phyloP scores from a whole-genome alignment of 306 rosid species.

The Rosa persica region DNA sequence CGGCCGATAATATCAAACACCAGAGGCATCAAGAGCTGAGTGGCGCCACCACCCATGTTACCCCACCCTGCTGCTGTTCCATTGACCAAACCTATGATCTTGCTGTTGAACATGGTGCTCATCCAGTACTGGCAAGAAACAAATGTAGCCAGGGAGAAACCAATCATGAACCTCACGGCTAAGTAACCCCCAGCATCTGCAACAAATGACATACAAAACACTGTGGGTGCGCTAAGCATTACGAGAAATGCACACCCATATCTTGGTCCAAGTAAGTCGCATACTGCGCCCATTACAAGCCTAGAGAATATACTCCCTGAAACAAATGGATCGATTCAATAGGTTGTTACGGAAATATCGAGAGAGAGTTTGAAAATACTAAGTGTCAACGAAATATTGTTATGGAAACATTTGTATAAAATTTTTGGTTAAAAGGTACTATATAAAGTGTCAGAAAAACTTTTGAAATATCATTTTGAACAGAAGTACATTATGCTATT shows the following conservation, averaged over 20 bases:
- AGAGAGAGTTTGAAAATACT: not conserved
- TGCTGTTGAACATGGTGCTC: constrained; percentile 86
- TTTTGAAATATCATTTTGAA: too few relatives aligned
- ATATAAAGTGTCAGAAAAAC: too few relatives aligned
- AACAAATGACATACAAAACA: constrained; percentile 79
- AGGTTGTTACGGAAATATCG: not conserved
- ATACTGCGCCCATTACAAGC: constrained; percentile 76
- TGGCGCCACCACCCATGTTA: constrained; percentile 94
- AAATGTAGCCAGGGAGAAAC: constrained; percentile 84
- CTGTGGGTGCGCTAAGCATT: constrained; percentile 68
- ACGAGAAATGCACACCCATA: constrained; percentile 77
- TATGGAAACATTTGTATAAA: too few relatives aligned
- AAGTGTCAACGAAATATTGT: too few relatives aligned
- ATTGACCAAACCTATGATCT: constrained; percentile 78
- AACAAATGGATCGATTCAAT: not conserved
- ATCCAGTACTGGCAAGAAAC: constrained; percentile 97
- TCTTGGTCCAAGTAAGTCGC: constrained; percentile 77
- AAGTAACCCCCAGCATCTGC: constrained; percentile 59
- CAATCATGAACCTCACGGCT: constrained; percentile 76
- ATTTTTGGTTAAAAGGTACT: too few relatives aligned
- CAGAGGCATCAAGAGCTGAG: constrained; percentile 87
- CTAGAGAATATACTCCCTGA: constrained; percentile 73
- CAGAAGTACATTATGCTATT: too few relatives aligned
- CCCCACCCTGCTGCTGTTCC: constrained; percentile 99
- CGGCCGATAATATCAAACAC: constrained; percentile 48